A percentile compares a stretch with the other conserved stretches of the same genome.
Evolutionary conservation across 306 rosid genomes (phyloP).

Genomic region (Notholithocarpus densiflorus): DNA sequence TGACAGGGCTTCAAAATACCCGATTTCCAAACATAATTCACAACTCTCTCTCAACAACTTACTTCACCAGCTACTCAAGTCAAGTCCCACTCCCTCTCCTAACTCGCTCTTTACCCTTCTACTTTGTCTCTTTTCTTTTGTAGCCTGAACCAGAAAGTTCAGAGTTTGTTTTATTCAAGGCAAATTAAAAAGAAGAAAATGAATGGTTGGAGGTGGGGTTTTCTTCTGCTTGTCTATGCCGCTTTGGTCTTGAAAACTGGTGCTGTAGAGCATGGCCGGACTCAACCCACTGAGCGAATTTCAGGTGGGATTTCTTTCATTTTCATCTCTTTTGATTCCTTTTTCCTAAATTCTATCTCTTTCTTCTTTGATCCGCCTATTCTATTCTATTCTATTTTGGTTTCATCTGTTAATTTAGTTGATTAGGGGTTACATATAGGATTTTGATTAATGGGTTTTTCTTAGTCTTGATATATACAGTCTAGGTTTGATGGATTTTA

Average conservation of each 20-base stretch:
- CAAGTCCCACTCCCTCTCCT: too few species aligned
- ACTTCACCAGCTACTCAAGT: background rate
- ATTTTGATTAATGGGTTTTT: constrained; percentile 19
- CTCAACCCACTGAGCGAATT: constrained; percentile 82
- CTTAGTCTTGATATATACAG: background rate
- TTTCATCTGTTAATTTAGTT: background rate
- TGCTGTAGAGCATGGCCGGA: constrained; percentile 52
- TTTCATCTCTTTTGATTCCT: background rate
- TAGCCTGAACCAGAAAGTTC: constrained; percentile 2
- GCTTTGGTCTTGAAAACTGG: constrained; percentile 37
- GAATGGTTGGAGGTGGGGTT: constrained; percentile 49
- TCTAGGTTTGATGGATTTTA: background rate
- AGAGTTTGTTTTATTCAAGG: background rate
- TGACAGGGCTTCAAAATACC: constrained; percentile 8
- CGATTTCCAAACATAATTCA: background rate
- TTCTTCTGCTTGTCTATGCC: constrained; percentile 48
- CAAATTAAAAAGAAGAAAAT: constrained; percentile 43
- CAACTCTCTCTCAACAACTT: too few species aligned
- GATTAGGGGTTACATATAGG: constrained; percentile 7
- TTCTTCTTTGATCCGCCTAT: constrained; percentile 3
- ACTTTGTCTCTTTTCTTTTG: background rate
- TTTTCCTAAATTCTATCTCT: constrained; percentile 1
- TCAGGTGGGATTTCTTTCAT: constrained; percentile 51
- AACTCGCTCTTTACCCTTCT: background rate
- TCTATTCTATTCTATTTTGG: background rate